Conservation (phyloP, 345 rosid species). For the Bruguiera gymnorhiza region DNA sequence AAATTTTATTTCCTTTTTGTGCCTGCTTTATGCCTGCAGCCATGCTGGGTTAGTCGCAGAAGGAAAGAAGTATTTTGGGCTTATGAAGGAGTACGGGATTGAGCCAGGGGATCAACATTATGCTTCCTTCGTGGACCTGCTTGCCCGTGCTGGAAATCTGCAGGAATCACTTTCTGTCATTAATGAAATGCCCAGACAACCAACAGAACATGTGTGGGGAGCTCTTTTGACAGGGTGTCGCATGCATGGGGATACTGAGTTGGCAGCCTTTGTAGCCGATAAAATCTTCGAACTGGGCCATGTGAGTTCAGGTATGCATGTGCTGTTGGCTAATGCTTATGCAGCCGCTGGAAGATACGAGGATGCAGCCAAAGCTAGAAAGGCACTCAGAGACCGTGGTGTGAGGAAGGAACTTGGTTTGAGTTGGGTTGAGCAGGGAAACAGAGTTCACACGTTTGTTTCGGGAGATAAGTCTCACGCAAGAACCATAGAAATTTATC, state of each 20-base stretch:
- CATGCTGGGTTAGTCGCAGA: constrained; percentile 70
- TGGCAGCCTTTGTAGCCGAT: constrained; percentile 82
- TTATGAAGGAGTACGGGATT: constrained; percentile 61
- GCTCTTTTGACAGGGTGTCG: constrained; percentile 82
- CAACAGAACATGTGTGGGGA: constrained; percentile 86
- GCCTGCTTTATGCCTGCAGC: constrained; percentile 82
- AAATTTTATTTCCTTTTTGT: constrained; percentile 74
- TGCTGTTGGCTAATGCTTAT: constrained; percentile 70
- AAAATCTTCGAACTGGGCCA: constrained; percentile 60
- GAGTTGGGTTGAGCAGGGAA: constrained; percentile 94
- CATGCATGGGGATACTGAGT: constrained; percentile 60
- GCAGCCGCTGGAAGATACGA: constrained; percentile 88
- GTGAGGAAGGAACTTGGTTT: constrained; percentile 84
- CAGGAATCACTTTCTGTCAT: constrained; percentile 61
- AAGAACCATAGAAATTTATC: constrained; percentile 56
- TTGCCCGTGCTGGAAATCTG: constrained; percentile 79
- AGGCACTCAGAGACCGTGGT: constrained; percentile 72
- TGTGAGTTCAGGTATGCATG: constrained; percentile 68
- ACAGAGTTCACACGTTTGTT: constrained; percentile 73
- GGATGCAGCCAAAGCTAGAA: constrained; percentile 80
- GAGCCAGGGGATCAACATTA: constrained; percentile 79
- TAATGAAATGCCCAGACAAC: constrained; percentile 55
- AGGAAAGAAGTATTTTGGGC: constrained; percentile 61
- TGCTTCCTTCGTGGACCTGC: constrained; percentile 74
- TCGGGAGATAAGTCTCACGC: constrained; percentile 68